Evolutionary conservation across 352 stramenopile genomes (phyloP).

Genomic region (Phytophthora lateralis): DNA sequence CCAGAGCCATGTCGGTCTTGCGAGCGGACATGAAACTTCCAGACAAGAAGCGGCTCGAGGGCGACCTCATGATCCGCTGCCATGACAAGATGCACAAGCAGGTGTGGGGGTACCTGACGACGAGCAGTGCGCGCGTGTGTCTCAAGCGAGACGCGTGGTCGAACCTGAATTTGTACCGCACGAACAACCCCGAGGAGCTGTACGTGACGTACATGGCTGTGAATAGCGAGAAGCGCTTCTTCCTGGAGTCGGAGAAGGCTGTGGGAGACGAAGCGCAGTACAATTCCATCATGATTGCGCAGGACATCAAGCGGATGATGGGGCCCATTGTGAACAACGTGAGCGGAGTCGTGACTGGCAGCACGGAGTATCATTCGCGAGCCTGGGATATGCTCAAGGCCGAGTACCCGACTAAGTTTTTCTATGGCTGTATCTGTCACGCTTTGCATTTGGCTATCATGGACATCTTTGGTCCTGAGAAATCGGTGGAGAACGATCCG

Average conservation of each 20-base stretch:
- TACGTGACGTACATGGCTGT: slow-evolving; percentile 86
- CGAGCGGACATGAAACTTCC: slow-evolving; percentile 61
- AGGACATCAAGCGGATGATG: slow-evolving; percentile 87
- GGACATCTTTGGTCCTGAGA: slow-evolving; percentile 82
- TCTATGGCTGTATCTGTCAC: slow-evolving; percentile 86
- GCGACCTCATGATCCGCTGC: slow-evolving; percentile 65
- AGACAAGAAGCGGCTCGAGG: slow-evolving; percentile 74
- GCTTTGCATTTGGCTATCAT: slow-evolving; percentile 81
- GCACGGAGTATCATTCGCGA: slow-evolving; percentile 72
- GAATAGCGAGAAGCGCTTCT: slow-evolving; percentile 80
- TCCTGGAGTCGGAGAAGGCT: slow-evolving; percentile 80
- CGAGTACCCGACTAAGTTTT: slow-evolving; percentile 87
- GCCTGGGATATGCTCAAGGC: slow-evolving; percentile 86
- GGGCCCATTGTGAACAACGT: slow-evolving; percentile 68
- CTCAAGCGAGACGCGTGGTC: slow-evolving; percentile 84
- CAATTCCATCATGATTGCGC: slow-evolving; percentile 82
- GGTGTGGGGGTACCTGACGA: slow-evolving; percentile 76
- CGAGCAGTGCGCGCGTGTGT: slow-evolving; percentile 64
- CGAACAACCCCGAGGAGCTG: slow-evolving; percentile 62
- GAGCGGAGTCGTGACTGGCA: slow-evolving; percentile 77
- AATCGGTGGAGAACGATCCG: slow-evolving; percentile 72
- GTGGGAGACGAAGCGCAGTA: slow-evolving; percentile 59
- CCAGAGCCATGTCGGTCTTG: slow-evolving; percentile 66
- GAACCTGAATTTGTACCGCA: slow-evolving; percentile 80
- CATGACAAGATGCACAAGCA: slow-evolving; percentile 89